These are phyloP conservation scores for Aspergillus sp. DNA, from an alignment of 2,329 filamentous ascomycete genomes.

Conservation along the genomic window DNA sequence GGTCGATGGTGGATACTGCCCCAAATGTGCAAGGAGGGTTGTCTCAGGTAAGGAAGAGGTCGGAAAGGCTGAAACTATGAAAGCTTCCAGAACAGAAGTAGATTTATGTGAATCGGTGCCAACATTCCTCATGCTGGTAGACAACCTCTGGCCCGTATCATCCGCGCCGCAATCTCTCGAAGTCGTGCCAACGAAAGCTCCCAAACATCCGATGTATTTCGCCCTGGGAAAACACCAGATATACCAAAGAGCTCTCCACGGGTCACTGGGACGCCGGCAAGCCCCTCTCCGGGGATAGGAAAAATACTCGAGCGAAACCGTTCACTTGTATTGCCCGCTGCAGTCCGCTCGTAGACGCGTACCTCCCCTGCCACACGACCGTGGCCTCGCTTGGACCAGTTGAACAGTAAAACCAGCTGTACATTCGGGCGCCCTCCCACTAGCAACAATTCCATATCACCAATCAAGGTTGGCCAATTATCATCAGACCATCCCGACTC, in stretches of 20 bases:
- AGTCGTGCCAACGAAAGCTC: neutral
- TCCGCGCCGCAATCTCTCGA: neutral
- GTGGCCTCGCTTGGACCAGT: neutral
- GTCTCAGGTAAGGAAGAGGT: too few species aligned
- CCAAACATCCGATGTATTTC: neutral
- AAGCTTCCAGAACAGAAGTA: too few species aligned
- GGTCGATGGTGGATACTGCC: too few species aligned
- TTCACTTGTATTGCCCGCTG: neutral
- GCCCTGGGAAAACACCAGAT: neutral
- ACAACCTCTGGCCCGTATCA: neutral
- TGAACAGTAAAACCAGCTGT: neutral
- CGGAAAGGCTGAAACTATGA: too few species aligned
- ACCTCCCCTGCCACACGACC: neutral
- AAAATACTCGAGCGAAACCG: neutral
- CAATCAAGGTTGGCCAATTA: neutral
- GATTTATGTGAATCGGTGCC: too few species aligned
- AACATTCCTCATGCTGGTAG: neutral
- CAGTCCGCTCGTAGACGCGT: neutral
- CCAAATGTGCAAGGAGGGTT: too few species aligned
- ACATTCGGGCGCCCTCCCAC: neutral
- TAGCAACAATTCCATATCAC: neutral
- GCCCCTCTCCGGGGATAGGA: neutral
- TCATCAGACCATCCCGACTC: neutral
- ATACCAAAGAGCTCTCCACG: neutral
- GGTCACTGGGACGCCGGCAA: neutral